Percentiles rank a stretch among this genome's conserved stretches.
These are phyloP conservation scores for Fusarium proliferatum DNA, from an alignment of 2,329 filamentous ascomycete species.

Conservation along the genomic window DNA sequence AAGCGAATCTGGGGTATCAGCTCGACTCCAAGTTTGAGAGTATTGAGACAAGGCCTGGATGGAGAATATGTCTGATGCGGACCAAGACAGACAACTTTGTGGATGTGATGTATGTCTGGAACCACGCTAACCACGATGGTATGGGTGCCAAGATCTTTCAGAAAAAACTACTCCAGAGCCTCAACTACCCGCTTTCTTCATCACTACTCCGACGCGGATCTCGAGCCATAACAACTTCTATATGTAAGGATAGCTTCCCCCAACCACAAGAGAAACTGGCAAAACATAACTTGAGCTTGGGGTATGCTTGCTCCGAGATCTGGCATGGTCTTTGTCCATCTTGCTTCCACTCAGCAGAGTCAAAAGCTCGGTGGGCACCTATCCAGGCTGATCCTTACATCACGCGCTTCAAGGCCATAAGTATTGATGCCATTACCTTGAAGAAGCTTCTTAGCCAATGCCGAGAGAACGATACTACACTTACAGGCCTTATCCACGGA, in stretches of 20 bases:
- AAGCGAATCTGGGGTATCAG: conserved; percentile 2
- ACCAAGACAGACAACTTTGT: neutral
- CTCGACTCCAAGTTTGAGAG: neutral
- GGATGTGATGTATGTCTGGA: conserved; percentile 12
- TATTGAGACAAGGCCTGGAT: neutral
- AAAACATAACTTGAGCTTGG: conserved; percentile 1
- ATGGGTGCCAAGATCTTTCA: conserved; percentile 14
- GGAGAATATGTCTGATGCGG: conserved; percentile 6
- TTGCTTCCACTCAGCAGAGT: neutral
- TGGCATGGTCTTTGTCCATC: conserved; percentile 1
- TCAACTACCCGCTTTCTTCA: neutral
- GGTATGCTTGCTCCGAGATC: neutral
- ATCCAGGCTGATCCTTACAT: neutral
- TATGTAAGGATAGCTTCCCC: neutral
- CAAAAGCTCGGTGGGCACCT: neutral
- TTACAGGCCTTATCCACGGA: neutral
- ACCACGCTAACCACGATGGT: neutral
- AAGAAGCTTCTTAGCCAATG: neutral
- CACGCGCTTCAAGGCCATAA: neutral
- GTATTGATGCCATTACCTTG: rapidly evolving
- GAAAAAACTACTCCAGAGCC: neutral
- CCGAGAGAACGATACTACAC: neutral
- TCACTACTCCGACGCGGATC: neutral
- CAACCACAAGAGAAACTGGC: conserved; percentile 8
- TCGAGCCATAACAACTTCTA: neutral